A percentile compares a stretch with the other conserved stretches of the same genome.
These are phyloP conservation scores for Elongisporangium prolatum DNA, from an alignment of 352 stramenopile species.

Conservation along the genomic window DNA sequence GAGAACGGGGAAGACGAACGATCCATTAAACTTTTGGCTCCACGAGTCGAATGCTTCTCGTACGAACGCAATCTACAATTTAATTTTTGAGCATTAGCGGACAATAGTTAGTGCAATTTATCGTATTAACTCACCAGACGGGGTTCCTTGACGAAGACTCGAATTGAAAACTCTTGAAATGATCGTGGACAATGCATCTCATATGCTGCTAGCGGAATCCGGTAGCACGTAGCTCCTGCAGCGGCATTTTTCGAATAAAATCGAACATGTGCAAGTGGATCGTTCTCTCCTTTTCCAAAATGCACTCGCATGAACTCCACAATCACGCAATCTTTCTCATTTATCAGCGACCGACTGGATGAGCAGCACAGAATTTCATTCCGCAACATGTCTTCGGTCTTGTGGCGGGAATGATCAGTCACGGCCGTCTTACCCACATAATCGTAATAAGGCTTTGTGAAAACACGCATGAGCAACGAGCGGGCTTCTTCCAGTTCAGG, in stretches of 20 bases:
- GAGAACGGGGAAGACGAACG: conserved; percentile 26
- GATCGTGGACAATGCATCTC: conserved; percentile 57
- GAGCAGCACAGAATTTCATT: conserved; percentile 59
- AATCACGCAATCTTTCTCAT: conserved; percentile 59
- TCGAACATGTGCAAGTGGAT: conserved; percentile 64
- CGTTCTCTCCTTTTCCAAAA: conserved; percentile 71
- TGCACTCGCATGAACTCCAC: conserved; percentile 77
- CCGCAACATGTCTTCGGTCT: conserved; percentile 44
- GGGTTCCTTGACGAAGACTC: conserved; percentile 66
- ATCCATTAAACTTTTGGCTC: conserved; percentile 49
- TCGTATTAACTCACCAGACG: conserved; percentile 29
- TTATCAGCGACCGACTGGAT: conserved; percentile 15
- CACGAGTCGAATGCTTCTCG: conserved; percentile 53
- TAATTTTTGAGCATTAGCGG: not conserved
- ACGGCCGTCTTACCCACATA: conserved; percentile 65
- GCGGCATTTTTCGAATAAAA: conserved; percentile 79
- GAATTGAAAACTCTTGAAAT: conserved; percentile 69
- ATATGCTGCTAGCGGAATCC: conserved; percentile 47
- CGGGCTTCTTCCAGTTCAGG: conserved; percentile 39
- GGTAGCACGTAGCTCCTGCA: conserved; percentile 40
- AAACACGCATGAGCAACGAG: conserved; percentile 54
- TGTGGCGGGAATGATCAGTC: conserved; percentile 35
- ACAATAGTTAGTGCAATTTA: not conserved
- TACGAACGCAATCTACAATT: conserved; percentile 28
- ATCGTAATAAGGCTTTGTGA: conserved; percentile 70